Evolutionary conservation across 2,329 filamentous ascomycete species (phyloP), one percentile per base, ranked within the genome.

Genomic region (Aspergillus latus): DNA sequence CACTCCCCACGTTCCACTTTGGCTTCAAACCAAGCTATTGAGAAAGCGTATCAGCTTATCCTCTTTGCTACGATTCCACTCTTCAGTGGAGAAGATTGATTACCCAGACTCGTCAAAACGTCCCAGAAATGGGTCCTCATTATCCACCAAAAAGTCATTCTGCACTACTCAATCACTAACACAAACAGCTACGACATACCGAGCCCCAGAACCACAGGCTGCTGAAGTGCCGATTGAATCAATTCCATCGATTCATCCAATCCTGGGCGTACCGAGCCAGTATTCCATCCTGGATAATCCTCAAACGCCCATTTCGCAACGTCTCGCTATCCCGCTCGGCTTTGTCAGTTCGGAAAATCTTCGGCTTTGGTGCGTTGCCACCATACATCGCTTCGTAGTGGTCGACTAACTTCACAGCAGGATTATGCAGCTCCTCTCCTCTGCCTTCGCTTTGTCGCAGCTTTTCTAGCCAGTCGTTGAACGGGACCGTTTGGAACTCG

Each of bases 381-480:
- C 65, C 59, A 42, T 71, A 65, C 67, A 67, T 69, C 2, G 49
- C 57, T 50, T 67, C 66, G 29, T 70, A 72, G 56, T 71, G 66
- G 5, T 59, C 66, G 21, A 62, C 63, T 34, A 72, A 57, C 15
- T 72, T 72, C 2, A 72, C 65, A 7, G 70, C 70, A 1, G 70
- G 70, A 34, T 72, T 72, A 26, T 62, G 44, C 39, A 43, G 9
- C 39, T 69, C 68, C 51, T 72, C 68, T 0, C 68, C 68, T 3
- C 59, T 49, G 0, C 52, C 51, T 30, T 68, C 68, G 43, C 69
- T 71, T 32, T 63, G 61, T 1, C 65, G 63, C 16, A 77, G 58
- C 52, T 65, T 62, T 13, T 52, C 36, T 15, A 76, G 29, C 74
- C 75, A 77, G 10, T 68, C 63, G 6, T 57, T 52, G 36, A 75